A percentile compares a stretch with the other conserved stretches of the same genome.
Evolutionary conservation across 805 yeast species (phyloP).

Genomic region (Wickerhamiella galacta): DNA sequence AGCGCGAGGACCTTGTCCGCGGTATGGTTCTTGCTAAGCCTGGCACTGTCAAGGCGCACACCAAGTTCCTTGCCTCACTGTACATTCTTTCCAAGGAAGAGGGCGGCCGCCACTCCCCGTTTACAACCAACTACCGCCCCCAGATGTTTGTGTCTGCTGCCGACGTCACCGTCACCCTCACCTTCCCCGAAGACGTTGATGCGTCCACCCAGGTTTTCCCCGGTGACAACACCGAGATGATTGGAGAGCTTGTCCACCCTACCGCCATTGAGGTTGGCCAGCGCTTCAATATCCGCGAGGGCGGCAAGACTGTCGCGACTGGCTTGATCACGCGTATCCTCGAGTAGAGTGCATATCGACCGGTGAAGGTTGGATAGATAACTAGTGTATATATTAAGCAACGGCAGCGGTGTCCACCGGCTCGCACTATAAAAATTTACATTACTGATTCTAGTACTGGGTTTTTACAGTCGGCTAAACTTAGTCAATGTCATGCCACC

Average conservation of each 20-base stretch:
- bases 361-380: no score
- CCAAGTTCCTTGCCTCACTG: conserved; percentile 82
- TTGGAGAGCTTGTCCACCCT: conserved; percentile 73
- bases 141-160: conserved; percentile 94
- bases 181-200: conserved; percentile 77
- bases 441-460: no score
- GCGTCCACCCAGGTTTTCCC: conserved; percentile 86
- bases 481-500: no score
- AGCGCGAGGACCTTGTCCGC: conserved; percentile 91
- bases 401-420: no score
- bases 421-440: no score
- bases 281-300: conserved; percentile 98
- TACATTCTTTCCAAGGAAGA: conserved; percentile 90
- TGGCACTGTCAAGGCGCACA: conserved; percentile 80
- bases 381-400: no score
- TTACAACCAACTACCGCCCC: conserved; percentile 94
- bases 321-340: conserved; percentile 90
- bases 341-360: conserved; percentile 32
- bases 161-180: conserved; percentile 78
- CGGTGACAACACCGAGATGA: conserved; percentile 97
- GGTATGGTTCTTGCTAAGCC: conserved; percentile 97
- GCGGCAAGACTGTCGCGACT: conserved; percentile 98
- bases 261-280: conserved; percentile 92
- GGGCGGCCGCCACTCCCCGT: conserved; percentile 98
- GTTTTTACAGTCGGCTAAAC: no score